Base-by-base conservation (phyloP, 2,329 filamentous ascomycete species). In the Monosporascus ibericus region DNA sequence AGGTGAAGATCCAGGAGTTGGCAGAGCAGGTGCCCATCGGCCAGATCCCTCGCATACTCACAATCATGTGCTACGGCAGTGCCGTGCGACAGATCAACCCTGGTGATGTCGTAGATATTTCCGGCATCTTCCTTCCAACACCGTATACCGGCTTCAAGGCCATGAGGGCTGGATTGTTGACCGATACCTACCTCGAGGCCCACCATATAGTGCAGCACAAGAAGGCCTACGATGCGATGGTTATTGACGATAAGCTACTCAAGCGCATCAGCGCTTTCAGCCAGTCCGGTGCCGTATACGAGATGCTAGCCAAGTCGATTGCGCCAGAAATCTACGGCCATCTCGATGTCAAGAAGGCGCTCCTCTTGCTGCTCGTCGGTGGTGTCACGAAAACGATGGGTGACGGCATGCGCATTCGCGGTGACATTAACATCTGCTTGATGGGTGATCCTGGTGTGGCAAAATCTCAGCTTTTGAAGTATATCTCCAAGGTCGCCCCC, bases 401-500 rank as follows among this genome's bases (percentile, higher is more conserved):
- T 49, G 94, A 99, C 65, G 94, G 94, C 55, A 97, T 99, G 94
- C 88, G 91, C 65, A 99, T 99, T 68, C 90, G 94, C 79, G 94
- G 94, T 64, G 94, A 99, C 67, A 95, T 99, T 77, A 99, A 99
- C 73, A 87, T 99, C 57, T 97, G 94, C 70, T 75, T 99, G 65
- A 99, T 99, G 94, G 94, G 94, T 79, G 94, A 99, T 66, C 94
- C 94, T 68, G 94, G 94, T 90, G 94, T 99, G 67, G 94, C 94
- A 75, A 99, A 99, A 75, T 99, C 94, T 38, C 94, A 99, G 75
- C 76, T 99, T 60, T 81, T 99, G 60, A 97, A 96, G 74, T 99
- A 99, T 70, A 97, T 99, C 68, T 90, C 91, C 59, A 97, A 99
- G 75, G 94, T 99, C 30, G 92, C 94, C 1, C 94, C 94, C 56